Evolutionary conservation across 2,329 filamentous ascomycete species (phyloP).

Genomic region (Neonectria faginata): DNA sequence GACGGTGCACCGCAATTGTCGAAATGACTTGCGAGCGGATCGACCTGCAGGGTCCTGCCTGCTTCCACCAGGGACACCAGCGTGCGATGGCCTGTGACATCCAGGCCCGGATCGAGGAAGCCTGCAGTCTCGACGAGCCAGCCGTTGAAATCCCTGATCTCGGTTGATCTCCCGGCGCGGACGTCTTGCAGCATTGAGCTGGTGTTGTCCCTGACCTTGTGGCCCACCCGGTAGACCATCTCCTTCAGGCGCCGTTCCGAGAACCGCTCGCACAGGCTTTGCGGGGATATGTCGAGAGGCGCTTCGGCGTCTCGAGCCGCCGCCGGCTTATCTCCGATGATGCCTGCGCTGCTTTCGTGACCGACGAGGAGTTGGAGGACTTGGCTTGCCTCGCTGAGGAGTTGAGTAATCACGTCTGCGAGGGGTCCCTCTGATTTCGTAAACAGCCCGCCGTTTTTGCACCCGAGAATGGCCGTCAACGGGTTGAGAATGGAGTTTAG

Average conservation of each 20-base stretch:
- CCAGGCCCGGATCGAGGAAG: constrained; percentile 51
- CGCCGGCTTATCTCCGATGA: constrained; percentile 48
- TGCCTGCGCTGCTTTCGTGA: constrained; percentile 60
- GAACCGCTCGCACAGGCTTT: constrained; percentile 54
- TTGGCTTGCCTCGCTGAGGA: constrained; percentile 79
- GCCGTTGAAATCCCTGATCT: constrained; percentile 70
- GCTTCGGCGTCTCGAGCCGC: constrained; percentile 14
- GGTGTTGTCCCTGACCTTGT: constrained; percentile 64
- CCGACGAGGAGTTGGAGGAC: constrained; percentile 78
- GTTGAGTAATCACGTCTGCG: constrained; percentile 71
- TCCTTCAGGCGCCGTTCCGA: constrained; percentile 55
- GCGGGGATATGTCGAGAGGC: constrained; percentile 30
- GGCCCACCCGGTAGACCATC: constrained; percentile 61
- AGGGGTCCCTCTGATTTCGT: constrained; percentile 64
- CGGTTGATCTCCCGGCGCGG: constrained; percentile 62
- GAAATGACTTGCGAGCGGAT: constrained; percentile 49
- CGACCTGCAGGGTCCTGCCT: constrained; percentile 47
- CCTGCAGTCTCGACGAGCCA: constrained; percentile 63
- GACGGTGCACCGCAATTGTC: constrained; percentile 31
- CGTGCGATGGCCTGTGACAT: constrained; percentile 54
- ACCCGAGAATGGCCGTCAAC: constrained; percentile 81
- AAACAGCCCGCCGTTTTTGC: constrained; percentile 82
- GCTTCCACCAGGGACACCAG: constrained; percentile 59
- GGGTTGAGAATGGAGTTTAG: constrained; percentile 87
- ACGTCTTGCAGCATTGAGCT: constrained; percentile 74